Percentiles rank a stretch among this genome's conserved stretches.
phyloP scores from a whole-genome alignment of 73 alveolate species.

The Stentor roeselii region DNA sequence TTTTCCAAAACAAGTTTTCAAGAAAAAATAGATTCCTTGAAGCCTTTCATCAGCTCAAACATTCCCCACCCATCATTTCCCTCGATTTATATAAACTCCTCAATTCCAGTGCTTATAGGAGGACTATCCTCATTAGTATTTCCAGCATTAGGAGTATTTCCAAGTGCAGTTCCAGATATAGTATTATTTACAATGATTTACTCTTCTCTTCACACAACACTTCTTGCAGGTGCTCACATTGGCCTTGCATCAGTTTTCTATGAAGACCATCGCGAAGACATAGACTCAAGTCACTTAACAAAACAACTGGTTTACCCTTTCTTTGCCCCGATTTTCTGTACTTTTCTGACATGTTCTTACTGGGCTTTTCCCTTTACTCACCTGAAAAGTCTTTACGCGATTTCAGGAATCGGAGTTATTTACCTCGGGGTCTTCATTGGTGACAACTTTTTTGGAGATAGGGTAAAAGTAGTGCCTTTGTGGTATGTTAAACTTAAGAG shows the following conservation, averaged over 20 bases:
- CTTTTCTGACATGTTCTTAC: not conserved
- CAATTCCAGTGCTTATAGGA: not conserved
- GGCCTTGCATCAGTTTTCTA: slow-evolving; percentile 19
- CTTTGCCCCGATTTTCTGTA: not conserved
- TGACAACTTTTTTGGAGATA: not conserved
- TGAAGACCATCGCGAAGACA: not conserved
- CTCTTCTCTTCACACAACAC: not conserved
- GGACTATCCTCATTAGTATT: not conserved
- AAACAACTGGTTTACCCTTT: not conserved
- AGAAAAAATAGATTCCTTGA: not conserved
- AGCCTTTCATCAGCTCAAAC: not conserved
- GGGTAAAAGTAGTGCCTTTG: not conserved
- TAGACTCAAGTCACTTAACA: not conserved
- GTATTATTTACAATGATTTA: not conserved
- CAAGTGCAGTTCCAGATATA: not conserved
- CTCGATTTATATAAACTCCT: not conserved
- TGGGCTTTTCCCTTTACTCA: slow-evolving; percentile 4
- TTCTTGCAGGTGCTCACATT: not conserved
- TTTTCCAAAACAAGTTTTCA: not conserved
- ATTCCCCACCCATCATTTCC: not conserved
- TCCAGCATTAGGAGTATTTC: not conserved
- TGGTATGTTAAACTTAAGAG: not conserved
- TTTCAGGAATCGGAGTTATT: not conserved
- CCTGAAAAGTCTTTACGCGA: not conserved
- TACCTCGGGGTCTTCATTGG: not conserved